Conservation (phyloP, 805 yeast species). For the Barnettozyma botsteinii region DNA sequence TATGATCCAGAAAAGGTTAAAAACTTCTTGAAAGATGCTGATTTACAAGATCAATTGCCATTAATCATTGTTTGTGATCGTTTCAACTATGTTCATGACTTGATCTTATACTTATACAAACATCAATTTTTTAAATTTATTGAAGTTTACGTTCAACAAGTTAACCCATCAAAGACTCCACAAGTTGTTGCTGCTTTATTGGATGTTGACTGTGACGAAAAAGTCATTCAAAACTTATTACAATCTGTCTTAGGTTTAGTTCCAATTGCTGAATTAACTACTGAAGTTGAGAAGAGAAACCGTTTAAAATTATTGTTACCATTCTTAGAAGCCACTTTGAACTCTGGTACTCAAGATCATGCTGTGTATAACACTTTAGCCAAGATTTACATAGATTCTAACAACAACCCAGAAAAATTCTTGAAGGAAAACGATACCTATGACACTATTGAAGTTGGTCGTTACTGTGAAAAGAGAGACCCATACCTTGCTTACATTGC, state of each 20-base stretch:
- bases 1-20: conserved; percentile 97
- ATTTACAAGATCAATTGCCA: conserved; percentile 92
- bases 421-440: conserved; percentile 84
- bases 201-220: conserved; percentile 96
- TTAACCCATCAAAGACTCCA: conserved; percentile 92
- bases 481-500: conserved; percentile 98
- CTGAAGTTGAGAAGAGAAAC: conserved; percentile 95
- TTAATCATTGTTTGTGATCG: conserved; percentile 95
- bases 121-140: conserved; percentile 93
- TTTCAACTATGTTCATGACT: conserved; percentile 84
- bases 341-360: conserved; percentile 79
- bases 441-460: conserved; percentile 94
- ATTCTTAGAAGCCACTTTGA: conserved; percentile 82
- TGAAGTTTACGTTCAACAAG: conserved; percentile 97
- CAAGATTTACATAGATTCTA: conserved; percentile 94
- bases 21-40: conserved; percentile 92
- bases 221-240: conserved; percentile 72
- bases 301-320: conserved; percentile 88
- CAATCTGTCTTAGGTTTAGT: conserved; percentile 90
- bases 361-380: conserved; percentile 94
- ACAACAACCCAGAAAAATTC: conserved; percentile 96
- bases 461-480: conserved; percentile 97
- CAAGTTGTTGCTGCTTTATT: conserved; percentile 93
- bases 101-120: conserved; percentile 89
- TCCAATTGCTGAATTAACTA: conserved; percentile 82